Evolutionary conservation across 768 basidiomycete species (phyloP), one percentile per base, ranked within the genome.

Genomic region (Mycena capillaripes): DNA sequence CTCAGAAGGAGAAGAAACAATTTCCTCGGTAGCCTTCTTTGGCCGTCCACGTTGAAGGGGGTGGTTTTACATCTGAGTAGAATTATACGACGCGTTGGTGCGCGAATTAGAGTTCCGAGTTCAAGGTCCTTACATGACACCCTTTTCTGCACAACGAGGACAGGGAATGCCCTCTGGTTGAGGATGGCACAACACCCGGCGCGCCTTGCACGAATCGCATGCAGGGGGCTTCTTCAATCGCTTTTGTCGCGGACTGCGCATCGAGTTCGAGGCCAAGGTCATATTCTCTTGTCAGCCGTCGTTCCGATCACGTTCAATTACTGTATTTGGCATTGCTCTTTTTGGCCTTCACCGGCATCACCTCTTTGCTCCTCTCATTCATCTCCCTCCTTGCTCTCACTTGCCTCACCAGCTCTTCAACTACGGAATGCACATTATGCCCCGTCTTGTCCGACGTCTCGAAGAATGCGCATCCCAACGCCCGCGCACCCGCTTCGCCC

Each of bases 91-190:
- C 38, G 7, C 38, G 38, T 38, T 38, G 38, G 7, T 11, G n/a
- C n/a, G n/a, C n/a, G n/a, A n/a, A n/a, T n/a, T n/a, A n/a, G n/a
- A n/a, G n/a, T n/a, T n/a, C 34, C 6, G 12, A 36, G 12, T 36
- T 36, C 12, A 36, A 36, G 12, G 34, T 21, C 19, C 69, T 29
- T 10, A 66, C 70, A 46, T 27, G 7, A 71, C 10, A 2, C 70
- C 70, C 30, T 71, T 71, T 48, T 71, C 70, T 7, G 46, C 42
- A 56, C 70, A 71, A 10, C 70, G 50, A 1, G 64, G 70, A 66
- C 70, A 71, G 3, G 70, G 50, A 10, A 56, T 29, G 29, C 58
- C 70, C 17, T 44, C 25, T 8, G 70, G 58, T 23, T 66, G 70
- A 12, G 46, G 50, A 16, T 71, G 70, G 23, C 70, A 71, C 3